A percentile compares a stretch with the other conserved stretches of the same genome.
These are phyloP conservation scores for Iris macrosiphon DNA, from an alignment of 106 monocot species.

Conservation along the genomic window DNA sequence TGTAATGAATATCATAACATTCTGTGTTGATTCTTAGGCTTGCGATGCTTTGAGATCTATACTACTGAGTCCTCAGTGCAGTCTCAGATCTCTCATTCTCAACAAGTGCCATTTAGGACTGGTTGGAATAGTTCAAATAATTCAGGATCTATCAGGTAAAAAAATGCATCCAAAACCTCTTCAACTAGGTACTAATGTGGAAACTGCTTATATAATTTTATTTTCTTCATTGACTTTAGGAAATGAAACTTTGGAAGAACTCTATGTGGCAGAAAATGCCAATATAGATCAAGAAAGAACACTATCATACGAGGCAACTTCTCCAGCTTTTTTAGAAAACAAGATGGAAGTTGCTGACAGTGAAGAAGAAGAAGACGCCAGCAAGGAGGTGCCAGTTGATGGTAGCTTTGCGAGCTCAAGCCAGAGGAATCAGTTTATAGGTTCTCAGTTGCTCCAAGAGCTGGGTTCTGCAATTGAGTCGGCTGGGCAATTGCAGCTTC, in stretches of 20 bases:
- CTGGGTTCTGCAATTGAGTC: conserved; percentile 22
- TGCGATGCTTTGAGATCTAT: conserved; percentile 37
- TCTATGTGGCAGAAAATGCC: conserved; percentile 57
- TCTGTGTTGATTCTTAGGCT: too few species aligned
- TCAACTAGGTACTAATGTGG: neutral
- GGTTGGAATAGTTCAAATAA: conserved; percentile 45
- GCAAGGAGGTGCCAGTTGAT: conserved; percentile 9
- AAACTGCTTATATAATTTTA: neutral
- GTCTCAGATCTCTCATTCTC: conserved; percentile 55
- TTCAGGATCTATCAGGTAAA: conserved; percentile 63
- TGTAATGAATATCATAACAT: too few species aligned
- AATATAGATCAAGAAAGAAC: conserved; percentile 24
- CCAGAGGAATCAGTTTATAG: neutral
- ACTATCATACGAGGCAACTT: neutral
- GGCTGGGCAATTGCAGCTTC: conserved; percentile 26
- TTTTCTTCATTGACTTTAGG: conserved; percentile 33
- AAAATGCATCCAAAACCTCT: neutral
- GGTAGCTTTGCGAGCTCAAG: conserved; percentile 13
- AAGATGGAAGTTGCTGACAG: conserved; percentile 48
- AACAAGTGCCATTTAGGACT: conserved; percentile 65
- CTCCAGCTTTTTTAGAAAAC: neutral
- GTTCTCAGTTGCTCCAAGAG: conserved; percentile 20
- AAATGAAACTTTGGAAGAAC: conserved; percentile 73
- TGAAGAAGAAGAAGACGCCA: conserved; percentile 30
- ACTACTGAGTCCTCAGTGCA: conserved; percentile 44